These are phyloP conservation scores for Sugiyamaella xylanicola DNA, from an alignment of 1,139 yeast species.

Conservation along the genomic window DNA sequence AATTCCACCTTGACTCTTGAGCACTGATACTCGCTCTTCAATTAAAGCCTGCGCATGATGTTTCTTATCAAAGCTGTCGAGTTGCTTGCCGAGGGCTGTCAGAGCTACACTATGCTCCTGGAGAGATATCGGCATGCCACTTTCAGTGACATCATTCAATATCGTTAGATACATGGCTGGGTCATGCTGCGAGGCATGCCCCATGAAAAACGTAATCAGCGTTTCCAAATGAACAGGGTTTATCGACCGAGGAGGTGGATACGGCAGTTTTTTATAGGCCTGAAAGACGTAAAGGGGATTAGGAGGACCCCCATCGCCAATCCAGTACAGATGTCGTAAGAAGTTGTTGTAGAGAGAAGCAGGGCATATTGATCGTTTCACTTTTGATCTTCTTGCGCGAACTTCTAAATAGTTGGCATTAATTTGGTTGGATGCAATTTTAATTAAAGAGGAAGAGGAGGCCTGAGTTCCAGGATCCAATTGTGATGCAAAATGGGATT, in stretches of 20 bases:
- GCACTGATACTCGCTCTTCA: slow-evolving; percentile 18
- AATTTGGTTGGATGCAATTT: slow-evolving; percentile 10
- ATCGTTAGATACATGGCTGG: slow-evolving; percentile 24
- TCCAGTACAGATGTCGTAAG: slow-evolving; percentile 41
- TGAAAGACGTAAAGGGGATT: slow-evolving; percentile 36
- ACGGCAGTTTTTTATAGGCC: slow-evolving; percentile 46
- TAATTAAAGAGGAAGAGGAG: slow-evolving; percentile 3
- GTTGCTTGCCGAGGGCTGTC: slow-evolving; percentile 12
- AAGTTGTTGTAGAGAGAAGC: slow-evolving; percentile 36
- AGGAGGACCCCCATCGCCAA: slow-evolving; percentile 17
- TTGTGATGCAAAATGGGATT: slow-evolving; percentile 12
- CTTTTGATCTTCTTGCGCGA: slow-evolving; percentile 15
- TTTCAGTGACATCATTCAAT: slow-evolving; percentile 28
- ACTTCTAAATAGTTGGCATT: slow-evolving; percentile 15
- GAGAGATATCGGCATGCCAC: slow-evolving; percentile 33
- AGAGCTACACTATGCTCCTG: slow-evolving; percentile 30
- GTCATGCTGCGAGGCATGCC: slow-evolving; percentile 16
- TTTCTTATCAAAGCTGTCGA: not conserved
- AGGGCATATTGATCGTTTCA: slow-evolving; percentile 21
- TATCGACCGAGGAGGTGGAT: slow-evolving; percentile 41
- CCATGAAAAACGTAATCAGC: slow-evolving; percentile 43
- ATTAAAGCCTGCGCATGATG: slow-evolving; percentile 9
- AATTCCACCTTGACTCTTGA: slow-evolving; percentile 6
- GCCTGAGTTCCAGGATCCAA: not conserved
- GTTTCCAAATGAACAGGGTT: slow-evolving; percentile 46